Evolutionary conservation across 345 rosid species (phyloP), one percentile per base, ranked within the genome.

Genomic region (Salix viminalis): DNA sequence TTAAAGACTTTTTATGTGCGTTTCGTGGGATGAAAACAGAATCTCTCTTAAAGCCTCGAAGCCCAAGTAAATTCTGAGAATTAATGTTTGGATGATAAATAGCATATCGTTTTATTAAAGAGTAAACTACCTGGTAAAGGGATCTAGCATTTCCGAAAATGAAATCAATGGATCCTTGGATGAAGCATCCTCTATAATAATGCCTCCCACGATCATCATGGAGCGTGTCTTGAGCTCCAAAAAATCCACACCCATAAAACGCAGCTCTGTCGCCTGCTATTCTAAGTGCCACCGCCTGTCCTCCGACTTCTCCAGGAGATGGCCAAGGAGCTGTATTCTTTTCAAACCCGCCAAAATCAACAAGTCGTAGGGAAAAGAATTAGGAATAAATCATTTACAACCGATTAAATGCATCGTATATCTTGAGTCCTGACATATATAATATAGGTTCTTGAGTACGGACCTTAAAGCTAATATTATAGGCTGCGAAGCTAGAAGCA

Each of bases 161-260:
- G 79, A 93, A 90, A 79, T 93, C 97, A 46, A 94, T 90, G 26
- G 97, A 94, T 37, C 98, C 97, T 84, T 94, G 89, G 1, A 94
- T 88, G 86, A 92, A 91, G 56, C 96, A 92, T 13, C 84, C 89
- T 76, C 82, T 86, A 75, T 80, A 94, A 75, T 87, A 94, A 78
- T 94, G 98, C 66, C 87, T 87, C 19, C 97, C 98, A 14, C 54
- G 75, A 74, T 91, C 88, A 64, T 94, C 98, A 79, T 82, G 84
- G 71, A 94, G 96, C 0, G 98, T 94, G 82, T 94, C 98, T 89
- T 94, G 98, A 13, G 93, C 90, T 71, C 98, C 93, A 56, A 83
- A 92, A 75, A 94, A 91, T 64, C 98, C 97, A 77, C 97, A 94
- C 1, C 90, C 85, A 39, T 88, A 91, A 77, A 94, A 91, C 0